phyloP scores from a whole-genome alignment of 495 filamentous ascomycete genomes.

The Neurospora tetraspora region DNA sequence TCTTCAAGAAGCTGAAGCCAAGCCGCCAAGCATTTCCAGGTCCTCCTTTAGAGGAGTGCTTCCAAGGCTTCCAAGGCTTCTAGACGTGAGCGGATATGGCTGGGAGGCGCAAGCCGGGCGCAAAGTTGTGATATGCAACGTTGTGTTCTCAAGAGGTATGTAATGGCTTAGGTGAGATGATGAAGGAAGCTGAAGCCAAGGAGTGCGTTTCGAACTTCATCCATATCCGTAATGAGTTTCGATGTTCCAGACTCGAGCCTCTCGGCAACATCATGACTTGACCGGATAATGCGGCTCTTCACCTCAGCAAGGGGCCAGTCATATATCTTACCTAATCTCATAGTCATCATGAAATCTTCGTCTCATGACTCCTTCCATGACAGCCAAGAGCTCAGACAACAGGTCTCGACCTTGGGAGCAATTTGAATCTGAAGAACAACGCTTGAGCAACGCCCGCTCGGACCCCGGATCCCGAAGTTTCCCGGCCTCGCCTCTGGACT shows the following conservation, averaged over 20 bases:
- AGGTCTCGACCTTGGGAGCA: background rate
- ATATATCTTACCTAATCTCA: background rate
- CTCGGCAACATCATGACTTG: background rate
- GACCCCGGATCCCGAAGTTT: background rate
- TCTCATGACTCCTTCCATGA: background rate
- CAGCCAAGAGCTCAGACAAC: background rate
- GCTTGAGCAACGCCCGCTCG: background rate
- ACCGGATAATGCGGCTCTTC: background rate
- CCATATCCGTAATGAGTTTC: background rate
- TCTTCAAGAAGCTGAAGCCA: background rate
- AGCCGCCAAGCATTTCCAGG: background rate
- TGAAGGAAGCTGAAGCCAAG: background rate
- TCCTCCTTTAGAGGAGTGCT: background rate
- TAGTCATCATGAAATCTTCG: background rate
- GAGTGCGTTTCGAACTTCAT: background rate
- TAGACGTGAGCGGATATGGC: background rate
- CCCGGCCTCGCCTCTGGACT: background rate
- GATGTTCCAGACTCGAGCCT: background rate
- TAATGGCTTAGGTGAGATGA: background rate
- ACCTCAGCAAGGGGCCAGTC: background rate
- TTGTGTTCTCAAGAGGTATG: background rate
- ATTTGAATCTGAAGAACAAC: background rate
- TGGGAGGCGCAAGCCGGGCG: background rate
- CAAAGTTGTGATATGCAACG: background rate
- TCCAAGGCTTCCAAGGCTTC: background rate